phyloP scores from a whole-genome alignment of 495 filamentous ascomycete genomes.

The Penicillium flavigenum region DNA sequence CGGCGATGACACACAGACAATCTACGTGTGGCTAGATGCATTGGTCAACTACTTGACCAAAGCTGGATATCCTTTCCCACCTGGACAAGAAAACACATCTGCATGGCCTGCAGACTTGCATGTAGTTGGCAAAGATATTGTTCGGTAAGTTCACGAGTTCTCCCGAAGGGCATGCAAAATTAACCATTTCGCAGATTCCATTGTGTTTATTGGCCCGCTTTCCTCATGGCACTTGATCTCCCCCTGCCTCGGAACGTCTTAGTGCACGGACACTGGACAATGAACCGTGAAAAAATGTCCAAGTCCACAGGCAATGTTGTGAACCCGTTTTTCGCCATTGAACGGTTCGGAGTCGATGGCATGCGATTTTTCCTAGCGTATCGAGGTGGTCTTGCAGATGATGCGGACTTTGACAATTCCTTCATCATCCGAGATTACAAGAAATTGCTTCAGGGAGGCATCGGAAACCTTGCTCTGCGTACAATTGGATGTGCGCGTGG shows the following conservation, averaged over 20 bases:
- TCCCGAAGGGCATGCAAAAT: conserved; percentile 9
- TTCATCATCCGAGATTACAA: conserved; percentile 75
- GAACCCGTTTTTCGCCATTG: conserved; percentile 88
- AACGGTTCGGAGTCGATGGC: conserved; percentile 81
- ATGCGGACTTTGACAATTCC: conserved; percentile 80
- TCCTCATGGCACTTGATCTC: conserved; percentile 85
- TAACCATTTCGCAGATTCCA: conserved; percentile 62
- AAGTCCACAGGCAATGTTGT: conserved; percentile 94
- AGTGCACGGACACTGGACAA: conserved; percentile 92
- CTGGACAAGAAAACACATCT: conserved; percentile 56
- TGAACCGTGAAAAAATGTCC: conserved; percentile 88
- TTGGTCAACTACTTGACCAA: conserved; percentile 90
- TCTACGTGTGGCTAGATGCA: conserved; percentile 98
- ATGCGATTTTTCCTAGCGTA: conserved; percentile 85
- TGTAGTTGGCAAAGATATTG: conserved; percentile 93
- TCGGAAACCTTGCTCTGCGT: conserved; percentile 78
- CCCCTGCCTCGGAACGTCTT: conserved; percentile 80
- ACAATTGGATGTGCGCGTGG: conserved; percentile 66
- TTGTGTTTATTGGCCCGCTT: conserved; percentile 96
- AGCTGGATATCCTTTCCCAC: conserved; percentile 78
- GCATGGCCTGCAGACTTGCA: conserved; percentile 93
- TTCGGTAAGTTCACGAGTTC: conserved; percentile 51
- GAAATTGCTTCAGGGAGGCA: conserved; percentile 65
- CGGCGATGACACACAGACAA: conserved; percentile 78
- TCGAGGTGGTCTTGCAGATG: conserved; percentile 70